Conservation (phyloP, 345 rosid species). For the Hypericum androsaemum region DNA sequence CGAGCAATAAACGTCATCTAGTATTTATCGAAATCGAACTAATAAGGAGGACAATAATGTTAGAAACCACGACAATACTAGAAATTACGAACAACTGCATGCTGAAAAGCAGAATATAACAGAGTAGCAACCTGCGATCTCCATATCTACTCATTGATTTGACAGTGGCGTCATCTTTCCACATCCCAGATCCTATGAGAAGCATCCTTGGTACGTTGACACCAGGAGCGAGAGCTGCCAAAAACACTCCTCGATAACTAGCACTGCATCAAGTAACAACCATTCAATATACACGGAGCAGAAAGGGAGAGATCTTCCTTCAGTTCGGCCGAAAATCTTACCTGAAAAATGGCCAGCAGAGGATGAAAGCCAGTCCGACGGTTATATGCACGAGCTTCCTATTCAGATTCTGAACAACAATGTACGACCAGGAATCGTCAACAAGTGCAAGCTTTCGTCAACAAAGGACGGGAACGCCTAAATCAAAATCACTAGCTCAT, state of each 20-base stretch:
- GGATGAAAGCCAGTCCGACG: slow-evolving; percentile 77
- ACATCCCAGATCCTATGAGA: slow-evolving; percentile 64
- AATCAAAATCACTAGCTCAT: no score
- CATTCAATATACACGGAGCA: slow-evolving; percentile 7
- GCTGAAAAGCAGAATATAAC: background rate
- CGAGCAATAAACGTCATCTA: no score
- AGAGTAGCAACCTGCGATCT: slow-evolving; percentile 51
- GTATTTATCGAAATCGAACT: no score
- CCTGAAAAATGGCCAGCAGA: slow-evolving; percentile 85
- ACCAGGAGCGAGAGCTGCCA: slow-evolving; percentile 65
- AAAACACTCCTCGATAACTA: slow-evolving; percentile 62
- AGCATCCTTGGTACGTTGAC: slow-evolving; percentile 61
- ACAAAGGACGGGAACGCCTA: no score
- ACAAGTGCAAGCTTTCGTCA: background rate
- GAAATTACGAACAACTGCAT: no score
- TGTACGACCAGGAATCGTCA: background rate
- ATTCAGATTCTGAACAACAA: slow-evolving; percentile 45
- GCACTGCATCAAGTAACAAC: slow-evolving; percentile 39
- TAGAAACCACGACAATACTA: no score
- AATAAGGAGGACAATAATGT: no score
- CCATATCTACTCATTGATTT: slow-evolving; percentile 97
- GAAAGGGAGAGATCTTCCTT: slow-evolving; percentile 1
- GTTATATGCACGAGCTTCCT: slow-evolving; percentile 88
- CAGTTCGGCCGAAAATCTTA: slow-evolving; percentile 16
- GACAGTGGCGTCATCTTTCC: slow-evolving; percentile 75